These are phyloP conservation scores for Lentinula boryana DNA, from an alignment of 768 basidiomycete genomes.

Conservation along the genomic window DNA sequence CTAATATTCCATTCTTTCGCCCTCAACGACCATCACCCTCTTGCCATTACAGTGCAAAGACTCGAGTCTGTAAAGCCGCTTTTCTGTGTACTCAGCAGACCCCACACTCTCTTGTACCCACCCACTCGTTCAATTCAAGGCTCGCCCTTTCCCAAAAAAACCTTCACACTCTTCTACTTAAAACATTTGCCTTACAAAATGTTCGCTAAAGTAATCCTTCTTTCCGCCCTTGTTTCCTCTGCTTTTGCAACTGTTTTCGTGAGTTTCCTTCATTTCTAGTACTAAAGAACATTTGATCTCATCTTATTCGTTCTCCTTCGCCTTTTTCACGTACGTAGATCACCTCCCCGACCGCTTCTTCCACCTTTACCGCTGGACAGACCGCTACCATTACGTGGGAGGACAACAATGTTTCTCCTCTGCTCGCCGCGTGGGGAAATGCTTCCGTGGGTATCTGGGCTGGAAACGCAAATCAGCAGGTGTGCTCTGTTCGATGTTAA, in stretches of 20 bases:
- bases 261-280: slow-evolving; percentile 16
- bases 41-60: not conserved
- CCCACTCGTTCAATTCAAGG: not conserved
- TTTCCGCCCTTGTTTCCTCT: slow-evolving; percentile 47
- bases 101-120: slow-evolving; percentile 1
- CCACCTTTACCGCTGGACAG: slow-evolving; percentile 46
- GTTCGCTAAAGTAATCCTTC: slow-evolving; percentile 43
- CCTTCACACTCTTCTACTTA: not conserved
- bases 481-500: slow-evolving; percentile 17
- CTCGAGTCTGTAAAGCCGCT: not conserved
- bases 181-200: slow-evolving; percentile 34
- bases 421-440: slow-evolving; percentile 44
- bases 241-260: slow-evolving; percentile 56
- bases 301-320: not conserved
- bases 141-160: not conserved
- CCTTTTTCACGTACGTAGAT: slow-evolving; percentile 30
- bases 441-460: slow-evolving; percentile 53
- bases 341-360: slow-evolving; percentile 45
- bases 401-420: slow-evolving; percentile 44
- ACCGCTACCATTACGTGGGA: slow-evolving; percentile 49
- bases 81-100: not conserved
- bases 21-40: not conserved
- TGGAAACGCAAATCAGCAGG: slow-evolving; percentile 61
- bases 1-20: not conserved
- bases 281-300: not conserved